Evolutionary conservation across 2,329 filamentous ascomycete species (phyloP).

Genomic region (Cladophialophora carrionii): DNA sequence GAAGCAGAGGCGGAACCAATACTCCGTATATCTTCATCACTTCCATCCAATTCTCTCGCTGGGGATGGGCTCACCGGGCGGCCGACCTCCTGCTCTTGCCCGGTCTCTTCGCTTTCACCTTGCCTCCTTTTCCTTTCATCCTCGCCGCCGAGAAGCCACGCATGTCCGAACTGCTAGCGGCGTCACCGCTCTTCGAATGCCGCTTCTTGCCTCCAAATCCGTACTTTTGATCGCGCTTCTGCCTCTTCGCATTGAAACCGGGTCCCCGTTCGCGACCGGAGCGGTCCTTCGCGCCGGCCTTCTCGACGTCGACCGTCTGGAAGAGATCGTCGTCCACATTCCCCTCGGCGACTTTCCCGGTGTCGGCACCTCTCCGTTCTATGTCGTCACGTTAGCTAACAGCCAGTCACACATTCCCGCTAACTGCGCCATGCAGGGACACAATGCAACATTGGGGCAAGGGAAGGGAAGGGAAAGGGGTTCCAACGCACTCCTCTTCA

Average conservation of each 20-base stretch:
- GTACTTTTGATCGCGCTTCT: conserved; percentile 93
- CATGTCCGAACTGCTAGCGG: conserved; percentile 77
- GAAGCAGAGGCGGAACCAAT: not conserved
- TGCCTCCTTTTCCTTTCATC: conserved; percentile 61
- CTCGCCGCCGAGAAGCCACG: conserved; percentile 77
- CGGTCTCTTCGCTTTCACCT: conserved; percentile 46
- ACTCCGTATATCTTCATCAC: not conserved
- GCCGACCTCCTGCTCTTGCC: conserved; percentile 57
- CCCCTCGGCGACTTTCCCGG: conserved; percentile 71
- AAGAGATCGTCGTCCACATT: conserved; percentile 63
- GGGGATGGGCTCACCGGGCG: conserved; percentile 22
- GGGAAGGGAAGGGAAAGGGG: conserved; percentile 8
- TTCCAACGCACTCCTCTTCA: conserved; percentile 82
- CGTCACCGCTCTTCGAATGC: conserved; percentile 87
- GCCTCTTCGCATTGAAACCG: conserved; percentile 64
- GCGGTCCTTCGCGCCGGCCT: conserved; percentile 46
- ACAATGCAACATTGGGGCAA: conserved; percentile 16
- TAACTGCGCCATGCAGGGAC: too few relatives aligned
- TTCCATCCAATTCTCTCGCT: not conserved
- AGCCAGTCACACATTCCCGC: conserved; percentile 32
- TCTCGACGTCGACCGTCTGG: conserved; percentile 53
- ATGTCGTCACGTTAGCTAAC: conserved; percentile 27
- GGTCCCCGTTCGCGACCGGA: conserved; percentile 47
- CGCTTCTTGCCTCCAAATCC: conserved; percentile 97
- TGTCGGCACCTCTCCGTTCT: conserved; percentile 80